Evolutionary conservation across 2,329 filamentous ascomycete species (phyloP).

Genomic region (Hypocreales sp.): DNA sequence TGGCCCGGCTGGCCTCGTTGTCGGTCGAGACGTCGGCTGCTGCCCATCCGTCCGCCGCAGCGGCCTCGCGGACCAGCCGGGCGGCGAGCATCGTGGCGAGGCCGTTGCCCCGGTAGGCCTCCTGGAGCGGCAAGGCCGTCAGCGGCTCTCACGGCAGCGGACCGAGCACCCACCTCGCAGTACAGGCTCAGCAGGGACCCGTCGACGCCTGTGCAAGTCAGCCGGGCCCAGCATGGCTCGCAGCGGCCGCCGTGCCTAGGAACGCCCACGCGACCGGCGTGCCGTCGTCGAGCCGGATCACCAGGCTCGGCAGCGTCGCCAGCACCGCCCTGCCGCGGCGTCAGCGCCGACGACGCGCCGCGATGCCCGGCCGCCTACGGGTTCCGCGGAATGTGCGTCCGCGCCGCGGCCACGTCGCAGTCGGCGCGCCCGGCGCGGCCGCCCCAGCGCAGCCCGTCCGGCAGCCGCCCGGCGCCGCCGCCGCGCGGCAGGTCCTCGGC

Average conservation of each 20-base stretch:
- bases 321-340: conserved; percentile 24
- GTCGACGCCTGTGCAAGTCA: conserved; percentile 32
- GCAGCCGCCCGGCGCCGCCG: conserved; percentile 14
- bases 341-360: too few relatives aligned
- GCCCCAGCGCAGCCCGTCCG: conserved; percentile 39
- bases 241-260: conserved; percentile 19
- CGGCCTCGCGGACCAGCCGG: conserved; percentile 38
- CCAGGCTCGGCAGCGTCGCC: conserved; percentile 26
- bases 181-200: conserved; percentile 46
- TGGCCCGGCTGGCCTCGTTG: conserved; percentile 43
- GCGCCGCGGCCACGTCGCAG: conserved; percentile 34
- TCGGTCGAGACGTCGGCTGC: conserved; percentile 48
- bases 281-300: conserved; percentile 27
- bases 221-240: background rate
- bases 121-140: too few relatives aligned
- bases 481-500: conserved; percentile 30
- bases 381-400: conserved; percentile 40
- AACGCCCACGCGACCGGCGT: conserved; percentile 51
- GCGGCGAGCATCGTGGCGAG: conserved; percentile 45
- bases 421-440: conserved; percentile 33
- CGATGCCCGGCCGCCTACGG: too few relatives aligned
- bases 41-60: conserved; percentile 32
- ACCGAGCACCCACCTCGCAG: conserved; percentile 29
- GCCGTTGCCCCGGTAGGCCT: conserved; percentile 41
- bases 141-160: background rate